A percentile compares a stretch with the other conserved stretches of the same genome.
phyloP scores from a whole-genome alignment of 148 eudicot species.

The Vaccinium myrtillus region DNA sequence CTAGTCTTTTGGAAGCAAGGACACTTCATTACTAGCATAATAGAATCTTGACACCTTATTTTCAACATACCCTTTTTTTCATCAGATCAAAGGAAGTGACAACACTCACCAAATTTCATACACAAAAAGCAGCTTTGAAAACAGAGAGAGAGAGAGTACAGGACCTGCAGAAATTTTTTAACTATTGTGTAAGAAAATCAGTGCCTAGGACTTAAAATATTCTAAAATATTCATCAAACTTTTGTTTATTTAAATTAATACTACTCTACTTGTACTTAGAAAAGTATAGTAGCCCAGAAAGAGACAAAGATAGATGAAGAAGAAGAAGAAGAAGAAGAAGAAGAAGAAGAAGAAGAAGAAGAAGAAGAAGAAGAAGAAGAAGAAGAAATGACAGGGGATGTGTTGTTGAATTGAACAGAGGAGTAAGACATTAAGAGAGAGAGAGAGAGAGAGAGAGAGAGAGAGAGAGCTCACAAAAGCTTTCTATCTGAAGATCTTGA shows the following conservation, averaged over 20 bases:
- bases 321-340: not conserved
- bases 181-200: not conserved
- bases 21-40: not conserved
- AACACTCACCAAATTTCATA: slow-evolving; percentile 10
- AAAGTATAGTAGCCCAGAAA: not conserved
- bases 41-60: slow-evolving; percentile 4
- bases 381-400: not conserved
- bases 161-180: not conserved
- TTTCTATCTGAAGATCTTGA: slow-evolving; percentile 8
- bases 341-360: too few species aligned
- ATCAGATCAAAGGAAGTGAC: slow-evolving; percentile 16
- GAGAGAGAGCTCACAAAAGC: not conserved
- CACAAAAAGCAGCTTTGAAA: not conserved
- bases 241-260: too few species aligned
- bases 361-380: too few species aligned
- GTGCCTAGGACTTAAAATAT: not conserved
- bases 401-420: not conserved
- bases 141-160: not conserved
- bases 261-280: not conserved
- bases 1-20: slow-evolving; percentile 36
- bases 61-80: not conserved
- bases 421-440: not conserved
- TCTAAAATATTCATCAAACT: not conserved
- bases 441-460: too few species aligned
- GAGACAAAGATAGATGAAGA: not conserved